Base-by-base conservation (phyloP, 495 filamentous ascomycete genomes). In the Neurospora pannonica region DNA sequence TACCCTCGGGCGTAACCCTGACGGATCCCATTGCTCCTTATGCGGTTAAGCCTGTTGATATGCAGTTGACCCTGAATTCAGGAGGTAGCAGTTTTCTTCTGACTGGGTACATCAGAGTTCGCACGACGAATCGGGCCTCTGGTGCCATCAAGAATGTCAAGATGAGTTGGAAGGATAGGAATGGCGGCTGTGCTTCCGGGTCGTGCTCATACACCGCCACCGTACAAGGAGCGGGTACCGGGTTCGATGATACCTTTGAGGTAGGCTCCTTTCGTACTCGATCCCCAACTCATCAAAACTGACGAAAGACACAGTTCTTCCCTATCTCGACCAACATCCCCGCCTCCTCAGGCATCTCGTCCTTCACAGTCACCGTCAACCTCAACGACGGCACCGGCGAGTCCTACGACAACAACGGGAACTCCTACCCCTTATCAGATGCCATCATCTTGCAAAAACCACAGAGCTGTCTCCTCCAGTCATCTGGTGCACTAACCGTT, bases 101-200 rank as follows among this genome's bases (percentile, higher is more conserved):
- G 36, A 81, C 80, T 24, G 85, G 85, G 28, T 76, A 78, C 43
- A 85, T 87, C 75, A 78, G 85, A 19, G 81, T 87, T 37, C 81
- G 83, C 70, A 85, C 82, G 8, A 87, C 83, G 9, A 72, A 80
- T 8, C 71, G 82, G 37, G 82, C 80, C 10, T 74, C 69, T 8
- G 77, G 75, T 43, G 76, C 77, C 38, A 80, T 85, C 73, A 71
- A 75, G 40, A 81, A 82, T 62, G 48, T 98, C 75, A 89, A 91
- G 4, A 87, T 90, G 2, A 85, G 96, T 40, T 98, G 97, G 87
- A 97, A 97, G 84, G 97, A 98, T 80, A 92, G 92, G 77, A 95
- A 94, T 81, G 97, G 97, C 78, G 95, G 94, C 4, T 97, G 95
- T 82, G 97, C 94, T 60, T 86, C 84, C 38, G 83, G 84, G 17